Evolutionary conservation across 163 green algal genomes (phyloP), one percentile per base, ranked within the genome.

Genomic region (Smithsoniella earleae): DNA sequence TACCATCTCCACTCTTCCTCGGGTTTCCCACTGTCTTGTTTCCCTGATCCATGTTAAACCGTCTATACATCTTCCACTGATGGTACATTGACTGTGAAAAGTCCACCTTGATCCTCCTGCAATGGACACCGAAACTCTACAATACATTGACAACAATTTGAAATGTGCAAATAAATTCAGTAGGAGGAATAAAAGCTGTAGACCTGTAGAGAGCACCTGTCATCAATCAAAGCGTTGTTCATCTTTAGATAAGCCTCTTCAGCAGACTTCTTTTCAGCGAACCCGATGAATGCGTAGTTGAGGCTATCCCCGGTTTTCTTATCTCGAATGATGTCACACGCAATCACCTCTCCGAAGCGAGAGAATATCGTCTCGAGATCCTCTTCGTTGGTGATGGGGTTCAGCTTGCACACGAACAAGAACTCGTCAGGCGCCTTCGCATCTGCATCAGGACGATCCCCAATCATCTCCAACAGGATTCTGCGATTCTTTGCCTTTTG

Each of bases 281-380:
- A 95, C 10, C 90, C 90, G 6, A 99, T 89, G 84, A 99, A 99
- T 2, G 79, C 95, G 76, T 97, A 99, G 81, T 86, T 91, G 13
- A 99, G 85, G 25, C 80, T 92, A 77, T 98, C 92, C 1, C 95
- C 95, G 0, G 95, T 98, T 82, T 96, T 97, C 58, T 73, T 89
- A 78, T 99, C 95, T 0, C 91, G 82, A 62, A 99, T 95, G 83
- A 99, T 94, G 78, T 96, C 88, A 77, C 92, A 97, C 1, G 81
- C 84, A 0, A 82, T 92, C 28, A 98, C 84, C 8, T 79, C 95
- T 40, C 95, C 95, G 86, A 99, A 99, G 16, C 95, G 84, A 13
- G 81, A 86, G 74, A 99, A 99, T 36, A 99, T 98, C 82, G 97
- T 97, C 72, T 99, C 95, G 75, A 99, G 78, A 74, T 99, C 95